phyloP scores from a whole-genome alignment of 805 yeast species.

The Candida arabinofermentans region DNA sequence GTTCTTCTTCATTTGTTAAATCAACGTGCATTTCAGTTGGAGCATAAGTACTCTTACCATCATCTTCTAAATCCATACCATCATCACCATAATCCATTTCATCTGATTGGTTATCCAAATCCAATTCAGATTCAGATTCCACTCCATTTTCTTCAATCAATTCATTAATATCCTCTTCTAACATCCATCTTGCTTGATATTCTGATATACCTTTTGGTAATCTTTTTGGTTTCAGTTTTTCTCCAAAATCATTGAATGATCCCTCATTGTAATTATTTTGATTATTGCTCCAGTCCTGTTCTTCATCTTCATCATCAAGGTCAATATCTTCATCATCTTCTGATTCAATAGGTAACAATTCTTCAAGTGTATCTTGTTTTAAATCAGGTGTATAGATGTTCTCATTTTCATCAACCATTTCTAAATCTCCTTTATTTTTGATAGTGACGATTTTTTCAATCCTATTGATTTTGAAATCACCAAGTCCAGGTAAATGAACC shows the following conservation, averaged over 20 bases:
- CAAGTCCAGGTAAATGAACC: constrained; percentile 84
- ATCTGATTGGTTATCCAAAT: constrained; percentile 22
- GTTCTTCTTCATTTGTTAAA: constrained; percentile 77
- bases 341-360: constrained; percentile 52
- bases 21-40: constrained; percentile 63
- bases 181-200: constrained; percentile 72
- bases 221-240: constrained; percentile 31
- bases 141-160: constrained; percentile 37
- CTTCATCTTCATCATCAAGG: constrained; percentile 31
- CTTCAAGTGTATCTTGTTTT: constrained; percentile 56
- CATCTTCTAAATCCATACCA: constrained; percentile 40
- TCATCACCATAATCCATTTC: constrained; percentile 39
- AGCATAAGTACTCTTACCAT: constrained; percentile 17
- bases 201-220: constrained; percentile 72
- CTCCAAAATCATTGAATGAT: constrained; percentile 14
- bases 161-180: constrained; percentile 53
- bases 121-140: constrained; percentile 34
- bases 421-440: constrained; percentile 8
- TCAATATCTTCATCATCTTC: constrained; percentile 37
- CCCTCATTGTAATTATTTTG: constrained; percentile 10
- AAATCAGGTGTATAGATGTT: constrained; percentile 32
- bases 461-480: constrained; percentile 75
- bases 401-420: constrained; percentile 15
- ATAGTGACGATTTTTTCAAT: constrained; percentile 47
- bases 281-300: constrained; percentile 21